Evolutionary conservation across 1,284 basidiomycete species (phyloP).

Genomic region (Trichosporon coremiiforme): DNA sequence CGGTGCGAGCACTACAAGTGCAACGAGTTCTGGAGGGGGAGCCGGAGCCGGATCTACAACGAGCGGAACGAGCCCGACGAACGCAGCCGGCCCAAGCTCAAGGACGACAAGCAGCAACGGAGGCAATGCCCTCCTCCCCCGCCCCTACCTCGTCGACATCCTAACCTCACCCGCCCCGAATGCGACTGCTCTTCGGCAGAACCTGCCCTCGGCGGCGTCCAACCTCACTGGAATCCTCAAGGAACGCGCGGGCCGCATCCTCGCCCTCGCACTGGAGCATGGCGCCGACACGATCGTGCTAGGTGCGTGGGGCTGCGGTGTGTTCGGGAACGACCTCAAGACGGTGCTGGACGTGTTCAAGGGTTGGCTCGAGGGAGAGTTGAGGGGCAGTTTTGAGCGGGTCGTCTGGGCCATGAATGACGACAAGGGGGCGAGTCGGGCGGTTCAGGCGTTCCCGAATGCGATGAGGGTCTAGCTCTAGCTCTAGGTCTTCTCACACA

Average conservation of each 20-base stretch:
- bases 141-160: slow-evolving; percentile 18
- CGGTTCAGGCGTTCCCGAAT: neutral
- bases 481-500: no score
- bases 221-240: slow-evolving; percentile 5
- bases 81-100: no score
- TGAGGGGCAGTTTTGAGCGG: slow-evolving; percentile 22
- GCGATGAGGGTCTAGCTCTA: neutral
- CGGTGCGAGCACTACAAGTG: no score
- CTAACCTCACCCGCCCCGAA: slow-evolving; percentile 30
- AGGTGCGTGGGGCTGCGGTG: slow-evolving; percentile 33
- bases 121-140: slow-evolving; percentile 13
- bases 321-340: slow-evolving; percentile 29
- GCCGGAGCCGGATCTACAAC: neutral
- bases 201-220: slow-evolving; percentile 10
- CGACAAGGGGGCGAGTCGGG: neutral
- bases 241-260: slow-evolving; percentile 28
- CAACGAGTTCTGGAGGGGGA: neutral
- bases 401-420: slow-evolving; percentile 30
- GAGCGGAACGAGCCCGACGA: neutral
- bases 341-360: slow-evolving; percentile 22
- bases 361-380: slow-evolving; percentile 21
- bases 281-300: slow-evolving; percentile 26
- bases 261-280: slow-evolving; percentile 24
- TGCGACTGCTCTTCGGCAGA: slow-evolving; percentile 19
- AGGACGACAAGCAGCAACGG: neutral